These are phyloP conservation scores for Erysimum cheiranthoides DNA, from an alignment of 345 rosid species.

Conservation along the genomic window DNA sequence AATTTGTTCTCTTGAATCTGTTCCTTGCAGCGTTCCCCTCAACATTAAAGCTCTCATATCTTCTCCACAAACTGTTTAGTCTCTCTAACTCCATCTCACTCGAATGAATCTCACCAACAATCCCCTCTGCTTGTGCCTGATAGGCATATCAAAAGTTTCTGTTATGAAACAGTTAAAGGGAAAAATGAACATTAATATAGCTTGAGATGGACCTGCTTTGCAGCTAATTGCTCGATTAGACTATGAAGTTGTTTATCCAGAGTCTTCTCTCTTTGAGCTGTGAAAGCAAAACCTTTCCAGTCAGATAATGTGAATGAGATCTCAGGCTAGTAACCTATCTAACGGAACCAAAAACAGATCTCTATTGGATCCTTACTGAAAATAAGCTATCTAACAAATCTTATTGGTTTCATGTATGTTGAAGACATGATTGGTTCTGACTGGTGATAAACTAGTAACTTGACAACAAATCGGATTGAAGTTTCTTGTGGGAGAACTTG, in stretches of 20 bases:
- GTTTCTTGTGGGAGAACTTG: background rate
- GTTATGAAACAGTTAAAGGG: constrained; percentile 13
- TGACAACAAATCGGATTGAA: constrained; percentile 1
- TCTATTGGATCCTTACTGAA: constrained; percentile 11
- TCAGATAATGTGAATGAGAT: constrained; percentile 20
- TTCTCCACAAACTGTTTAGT: constrained; percentile 68
- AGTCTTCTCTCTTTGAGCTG: constrained; percentile 93
- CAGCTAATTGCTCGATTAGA: constrained; percentile 87
- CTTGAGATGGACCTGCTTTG: constrained; percentile 68
- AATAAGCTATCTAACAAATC: background rate
- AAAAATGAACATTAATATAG: constrained; percentile 14
- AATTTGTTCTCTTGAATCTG: constrained; percentile 69
- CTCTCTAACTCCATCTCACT: constrained; percentile 80
- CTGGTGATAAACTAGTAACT: constrained; percentile 9
- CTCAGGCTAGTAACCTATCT: constrained; percentile 23
- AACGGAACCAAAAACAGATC: background rate
- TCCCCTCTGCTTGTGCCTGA: constrained; percentile 90
- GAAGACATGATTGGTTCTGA: constrained; percentile 20
- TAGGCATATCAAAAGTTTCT: constrained; percentile 16
- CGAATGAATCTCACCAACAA: constrained; percentile 71
- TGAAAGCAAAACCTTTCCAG: constrained; percentile 22
- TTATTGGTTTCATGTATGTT: constrained; percentile 7
- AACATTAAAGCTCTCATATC: constrained; percentile 55
- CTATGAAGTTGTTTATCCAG: constrained; percentile 91
- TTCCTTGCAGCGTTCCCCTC: constrained; percentile 72